phyloP scores from a whole-genome alignment of 1,139 yeast species.

The Diutina mesorugosa region DNA sequence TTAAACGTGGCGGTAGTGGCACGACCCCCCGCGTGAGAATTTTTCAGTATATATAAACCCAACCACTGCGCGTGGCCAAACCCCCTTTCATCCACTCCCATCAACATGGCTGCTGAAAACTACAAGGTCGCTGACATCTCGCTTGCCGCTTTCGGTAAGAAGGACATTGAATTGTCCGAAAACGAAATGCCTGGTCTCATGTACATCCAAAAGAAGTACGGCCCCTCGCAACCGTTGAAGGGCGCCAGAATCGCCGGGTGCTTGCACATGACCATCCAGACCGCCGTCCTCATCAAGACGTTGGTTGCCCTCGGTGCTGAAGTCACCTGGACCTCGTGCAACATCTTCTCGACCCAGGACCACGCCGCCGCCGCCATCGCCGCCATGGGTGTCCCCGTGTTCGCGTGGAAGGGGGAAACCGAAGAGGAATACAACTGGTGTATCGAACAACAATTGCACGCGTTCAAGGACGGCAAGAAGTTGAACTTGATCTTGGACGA shows the following conservation, averaged over 20 bases:
- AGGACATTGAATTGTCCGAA: conserved; percentile 97
- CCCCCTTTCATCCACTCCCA: background rate
- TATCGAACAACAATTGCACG: conserved; percentile 97
- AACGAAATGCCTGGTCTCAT: conserved; percentile 99
- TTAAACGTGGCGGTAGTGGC: background rate
- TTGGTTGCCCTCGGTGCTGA: conserved; percentile 97
- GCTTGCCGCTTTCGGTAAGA: conserved; percentile 99
- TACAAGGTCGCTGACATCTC: conserved; percentile 98
- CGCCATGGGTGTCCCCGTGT: conserved; percentile 98
- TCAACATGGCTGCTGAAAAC: conserved; percentile 16
- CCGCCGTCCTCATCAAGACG: conserved; percentile 98
- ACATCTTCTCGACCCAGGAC: conserved; percentile 99
- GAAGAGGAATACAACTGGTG: conserved; percentile 99
- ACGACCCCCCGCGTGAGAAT: background rate
- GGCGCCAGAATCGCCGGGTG: conserved; percentile 99
- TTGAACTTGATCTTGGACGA: conserved; percentile 97
- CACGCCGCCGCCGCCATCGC: conserved; percentile 99
- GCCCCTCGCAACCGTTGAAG: conserved; percentile 84
- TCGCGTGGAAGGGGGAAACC: conserved; percentile 99
- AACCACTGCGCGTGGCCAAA: background rate
- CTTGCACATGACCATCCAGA: conserved; percentile 99
- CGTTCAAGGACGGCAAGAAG: conserved; percentile 94
- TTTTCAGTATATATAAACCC: background rate
- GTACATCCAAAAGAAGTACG: conserved; percentile 94
- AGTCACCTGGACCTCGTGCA: conserved; percentile 99